A percentile compares a stretch with the other conserved stretches of the same genome.
Evolutionary conservation across 2,329 filamentous ascomycete genomes (phyloP).

Genomic region (Neonectria coccinea): DNA sequence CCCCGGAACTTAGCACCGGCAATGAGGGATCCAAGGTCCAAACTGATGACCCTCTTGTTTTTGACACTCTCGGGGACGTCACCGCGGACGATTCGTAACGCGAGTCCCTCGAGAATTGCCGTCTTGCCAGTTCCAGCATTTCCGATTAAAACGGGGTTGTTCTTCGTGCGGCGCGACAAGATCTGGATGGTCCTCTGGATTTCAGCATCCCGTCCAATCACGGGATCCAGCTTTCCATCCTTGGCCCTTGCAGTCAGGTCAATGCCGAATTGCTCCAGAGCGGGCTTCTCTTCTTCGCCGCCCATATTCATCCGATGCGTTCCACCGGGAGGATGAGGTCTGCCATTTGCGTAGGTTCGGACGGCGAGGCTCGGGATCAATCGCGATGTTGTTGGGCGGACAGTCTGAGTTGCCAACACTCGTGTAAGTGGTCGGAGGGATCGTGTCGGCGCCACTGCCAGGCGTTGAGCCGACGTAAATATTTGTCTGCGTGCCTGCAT

Average conservation of each 20-base stretch:
- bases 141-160: slow-evolving; percentile 95
- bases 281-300: slow-evolving; percentile 80
- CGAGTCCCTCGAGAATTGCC: slow-evolving; percentile 89
- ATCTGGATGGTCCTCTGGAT: slow-evolving; percentile 97
- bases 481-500: slow-evolving; percentile 59
- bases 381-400: slow-evolving; percentile 39
- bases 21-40: slow-evolving; percentile 93
- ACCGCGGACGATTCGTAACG: slow-evolving; percentile 88
- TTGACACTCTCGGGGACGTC: slow-evolving; percentile 97
- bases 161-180: slow-evolving; percentile 91
- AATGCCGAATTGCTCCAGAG: slow-evolving; percentile 90
- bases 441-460: slow-evolving; percentile 49
- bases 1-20: slow-evolving; percentile 95
- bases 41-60: slow-evolving; percentile 86
- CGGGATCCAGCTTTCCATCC: slow-evolving; percentile 92
- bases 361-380: slow-evolving; percentile 55
- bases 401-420: slow-evolving; percentile 37
- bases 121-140: slow-evolving; percentile 94
- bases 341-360: slow-evolving; percentile 74
- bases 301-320: slow-evolving; percentile 95
- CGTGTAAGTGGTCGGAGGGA: slow-evolving; percentile 46
- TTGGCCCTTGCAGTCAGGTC: slow-evolving; percentile 88
- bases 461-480: slow-evolving; percentile 53
- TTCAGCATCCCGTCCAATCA: slow-evolving; percentile 91
- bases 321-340: slow-evolving; percentile 88